These are phyloP conservation scores for Silene noctiflora DNA, from an alignment of 179 eudicot genomes.

Conservation along the genomic window DNA sequence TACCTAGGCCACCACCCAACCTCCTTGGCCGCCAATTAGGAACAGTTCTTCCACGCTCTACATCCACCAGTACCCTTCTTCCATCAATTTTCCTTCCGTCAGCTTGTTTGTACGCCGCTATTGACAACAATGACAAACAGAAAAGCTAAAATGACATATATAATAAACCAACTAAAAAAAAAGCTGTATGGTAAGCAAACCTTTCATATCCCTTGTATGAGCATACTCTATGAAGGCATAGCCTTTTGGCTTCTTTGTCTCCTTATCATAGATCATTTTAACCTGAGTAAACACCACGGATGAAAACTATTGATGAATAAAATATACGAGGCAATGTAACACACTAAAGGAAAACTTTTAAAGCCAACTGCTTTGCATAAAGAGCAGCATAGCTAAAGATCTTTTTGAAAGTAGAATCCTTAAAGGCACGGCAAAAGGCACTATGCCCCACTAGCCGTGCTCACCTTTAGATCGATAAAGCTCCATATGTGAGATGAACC, in stretches of 20 bases:
- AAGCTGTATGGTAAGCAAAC: slow-evolving; percentile 29
- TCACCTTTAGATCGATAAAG: slow-evolving; percentile 79
- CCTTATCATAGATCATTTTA: slow-evolving; percentile 68
- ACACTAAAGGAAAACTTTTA: background rate
- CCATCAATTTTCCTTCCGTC: slow-evolving; percentile 95
- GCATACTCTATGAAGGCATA: slow-evolving; percentile 92
- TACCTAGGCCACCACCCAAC: slow-evolving; percentile 98
- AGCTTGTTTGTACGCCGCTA: slow-evolving; percentile 98
- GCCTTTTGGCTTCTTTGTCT: slow-evolving; percentile 82
- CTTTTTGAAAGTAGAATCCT: slow-evolving; percentile 41
- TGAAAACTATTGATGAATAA: slow-evolving; percentile 10
- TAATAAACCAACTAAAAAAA: background rate
- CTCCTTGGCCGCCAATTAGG: slow-evolving; percentile 99
- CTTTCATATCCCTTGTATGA: slow-evolving; percentile 98
- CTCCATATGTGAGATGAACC: slow-evolving; percentile 72
- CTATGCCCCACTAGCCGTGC: slow-evolving; percentile 97
- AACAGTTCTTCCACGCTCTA: slow-evolving; percentile 98
- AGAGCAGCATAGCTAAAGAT: slow-evolving; percentile 20
- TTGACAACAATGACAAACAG: slow-evolving; percentile 12
- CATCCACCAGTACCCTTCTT: slow-evolving; percentile 96
- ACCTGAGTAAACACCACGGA: slow-evolving; percentile 47
- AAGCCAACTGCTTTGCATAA: slow-evolving; percentile 15
- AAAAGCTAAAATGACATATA: background rate
- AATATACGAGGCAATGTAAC: slow-evolving; percentile 4
- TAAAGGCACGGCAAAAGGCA: slow-evolving; percentile 95